Evolutionary conservation across 2,329 filamentous ascomycete species (phyloP).

Genomic region (Aspergillus pseudonomiae): DNA sequence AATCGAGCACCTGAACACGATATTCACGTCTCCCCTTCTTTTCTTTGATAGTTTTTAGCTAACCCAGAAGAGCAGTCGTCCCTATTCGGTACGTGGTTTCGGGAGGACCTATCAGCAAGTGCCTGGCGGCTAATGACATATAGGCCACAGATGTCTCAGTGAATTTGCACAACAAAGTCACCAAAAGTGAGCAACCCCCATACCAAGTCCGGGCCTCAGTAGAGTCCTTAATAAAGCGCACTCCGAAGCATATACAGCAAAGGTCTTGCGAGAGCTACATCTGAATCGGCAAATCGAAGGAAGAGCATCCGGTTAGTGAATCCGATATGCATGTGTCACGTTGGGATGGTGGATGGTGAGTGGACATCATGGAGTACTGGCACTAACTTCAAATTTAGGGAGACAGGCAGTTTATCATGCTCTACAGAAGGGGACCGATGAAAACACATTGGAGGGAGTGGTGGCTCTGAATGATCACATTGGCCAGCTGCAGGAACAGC

Average conservation of each 20-base stretch:
- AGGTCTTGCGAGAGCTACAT: conserved; percentile 65
- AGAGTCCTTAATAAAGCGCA: neutral
- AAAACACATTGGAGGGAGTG: conserved; percentile 52
- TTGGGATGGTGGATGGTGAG: neutral
- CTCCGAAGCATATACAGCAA: conserved; percentile 56
- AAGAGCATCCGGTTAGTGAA: conserved; percentile 52
- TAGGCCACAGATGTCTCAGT: conserved; percentile 61
- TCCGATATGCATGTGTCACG: neutral
- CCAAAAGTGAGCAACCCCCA: conserved; percentile 50
- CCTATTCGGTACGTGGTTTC: conserved; percentile 52
- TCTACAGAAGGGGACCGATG: conserved; percentile 54
- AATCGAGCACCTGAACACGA: neutral
- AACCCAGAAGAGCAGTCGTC: conserved; percentile 44
- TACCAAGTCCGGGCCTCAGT: neutral
- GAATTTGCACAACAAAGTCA: conserved; percentile 64
- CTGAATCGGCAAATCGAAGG: conserved; percentile 63
- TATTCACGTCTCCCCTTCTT: neutral
- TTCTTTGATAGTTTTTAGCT: neutral
- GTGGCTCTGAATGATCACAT: conserved; percentile 54
- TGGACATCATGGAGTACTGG: neutral
- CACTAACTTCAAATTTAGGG: conserved; percentile 42
- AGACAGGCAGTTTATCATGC: conserved; percentile 67
- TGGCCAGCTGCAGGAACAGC: conserved; percentile 48
- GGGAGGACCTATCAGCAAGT: neutral
- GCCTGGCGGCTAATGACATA: neutral